A percentile compares a stretch with the other conserved stretches of the same genome.
Conservation (phyloP, 2,329 filamentous ascomycete genomes). For the Amauroascus niger region DNA sequence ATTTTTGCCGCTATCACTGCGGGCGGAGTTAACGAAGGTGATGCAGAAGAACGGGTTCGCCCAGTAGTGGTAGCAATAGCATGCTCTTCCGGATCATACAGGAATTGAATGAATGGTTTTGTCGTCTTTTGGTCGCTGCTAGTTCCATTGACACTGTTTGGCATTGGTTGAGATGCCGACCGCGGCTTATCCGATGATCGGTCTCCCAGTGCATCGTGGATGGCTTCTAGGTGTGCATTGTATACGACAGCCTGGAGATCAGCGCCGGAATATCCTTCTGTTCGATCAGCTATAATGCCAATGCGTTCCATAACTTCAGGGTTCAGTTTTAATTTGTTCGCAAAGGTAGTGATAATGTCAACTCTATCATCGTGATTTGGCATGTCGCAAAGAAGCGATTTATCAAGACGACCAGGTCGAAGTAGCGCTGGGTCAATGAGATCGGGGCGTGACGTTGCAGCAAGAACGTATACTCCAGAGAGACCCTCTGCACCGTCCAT, state of each 20-base stretch:
- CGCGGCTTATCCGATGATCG: constrained; percentile 34
- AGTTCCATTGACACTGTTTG: constrained; percentile 19
- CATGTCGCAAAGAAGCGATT: constrained; percentile 84
- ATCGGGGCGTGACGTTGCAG: constrained; percentile 86
- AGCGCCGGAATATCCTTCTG: constrained; percentile 85
- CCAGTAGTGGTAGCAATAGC: constrained; percentile 39
- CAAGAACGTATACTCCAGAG: constrained; percentile 89
- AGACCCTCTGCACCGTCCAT: constrained; percentile 98
- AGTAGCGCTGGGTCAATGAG: constrained; percentile 90
- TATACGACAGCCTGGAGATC: constrained; percentile 92
- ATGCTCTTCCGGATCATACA: constrained; percentile 54
- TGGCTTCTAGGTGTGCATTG: constrained; percentile 92
- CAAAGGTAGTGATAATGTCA: constrained; percentile 81
- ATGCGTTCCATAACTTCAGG: constrained; percentile 55
- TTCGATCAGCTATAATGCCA: constrained; percentile 64
- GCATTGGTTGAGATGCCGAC: constrained; percentile 23
- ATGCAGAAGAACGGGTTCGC: constrained; percentile 31
- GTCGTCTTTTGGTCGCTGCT: constrained; percentile 21
- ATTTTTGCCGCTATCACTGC: constrained; percentile 74
- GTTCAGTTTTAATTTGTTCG: constrained; percentile 65
- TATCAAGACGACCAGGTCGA: constrained; percentile 84
- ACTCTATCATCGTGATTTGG: constrained; percentile 68
- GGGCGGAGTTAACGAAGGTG: constrained; percentile 60
- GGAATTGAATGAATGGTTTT: constrained; percentile 65
- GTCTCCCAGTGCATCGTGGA: constrained; percentile 78